A percentile compares a stretch with the other conserved stretches of the same genome.
phyloP scores from a whole-genome alignment of 805 yeast species.

The Yarrowia phangngaensis region DNA sequence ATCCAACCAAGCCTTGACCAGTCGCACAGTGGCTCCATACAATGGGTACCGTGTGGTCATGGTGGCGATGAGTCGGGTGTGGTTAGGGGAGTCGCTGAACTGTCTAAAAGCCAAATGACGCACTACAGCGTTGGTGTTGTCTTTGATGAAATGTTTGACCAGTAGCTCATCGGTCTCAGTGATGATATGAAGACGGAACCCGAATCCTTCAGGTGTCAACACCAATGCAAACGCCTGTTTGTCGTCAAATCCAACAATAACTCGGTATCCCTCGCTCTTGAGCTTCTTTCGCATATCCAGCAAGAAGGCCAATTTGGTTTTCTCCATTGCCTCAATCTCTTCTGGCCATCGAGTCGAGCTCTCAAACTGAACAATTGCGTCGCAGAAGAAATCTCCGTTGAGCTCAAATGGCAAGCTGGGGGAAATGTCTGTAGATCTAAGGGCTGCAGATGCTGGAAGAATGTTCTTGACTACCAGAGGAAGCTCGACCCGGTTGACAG shows the following conservation, averaged over 20 bases:
- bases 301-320: conserved; percentile 85
- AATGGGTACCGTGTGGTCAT: conserved; percentile 67
- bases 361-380: conserved; percentile 81
- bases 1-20: conserved; percentile 87
- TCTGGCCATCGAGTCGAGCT: conserved; percentile 94
- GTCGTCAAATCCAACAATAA: conserved; percentile 60
- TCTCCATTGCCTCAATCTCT: conserved; percentile 77
- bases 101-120: conserved; percentile 45
- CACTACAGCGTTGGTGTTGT: conserved; percentile 22
- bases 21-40: conserved; percentile 73
- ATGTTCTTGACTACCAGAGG: conserved; percentile 73
- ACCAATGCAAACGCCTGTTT: conserved; percentile 43
- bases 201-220: conserved; percentile 84
- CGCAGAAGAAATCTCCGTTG: conserved; percentile 51
- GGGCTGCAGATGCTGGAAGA: conserved; percentile 66
- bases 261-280: conserved; percentile 43
- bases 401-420: conserved; percentile 71
- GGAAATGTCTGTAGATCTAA: conserved; percentile 70
- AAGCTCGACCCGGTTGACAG: conserved; percentile 49
- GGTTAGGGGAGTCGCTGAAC: conserved; percentile 58
- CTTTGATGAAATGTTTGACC: conserved; percentile 48
- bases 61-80: conserved; percentile 71
- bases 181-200: conserved; percentile 69
- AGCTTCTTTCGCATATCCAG: conserved; percentile 58
- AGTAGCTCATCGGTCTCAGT: conserved; percentile 81